phyloP scores from a whole-genome alignment of 805 yeast genomes.

The Nakazawaea sp. region DNA sequence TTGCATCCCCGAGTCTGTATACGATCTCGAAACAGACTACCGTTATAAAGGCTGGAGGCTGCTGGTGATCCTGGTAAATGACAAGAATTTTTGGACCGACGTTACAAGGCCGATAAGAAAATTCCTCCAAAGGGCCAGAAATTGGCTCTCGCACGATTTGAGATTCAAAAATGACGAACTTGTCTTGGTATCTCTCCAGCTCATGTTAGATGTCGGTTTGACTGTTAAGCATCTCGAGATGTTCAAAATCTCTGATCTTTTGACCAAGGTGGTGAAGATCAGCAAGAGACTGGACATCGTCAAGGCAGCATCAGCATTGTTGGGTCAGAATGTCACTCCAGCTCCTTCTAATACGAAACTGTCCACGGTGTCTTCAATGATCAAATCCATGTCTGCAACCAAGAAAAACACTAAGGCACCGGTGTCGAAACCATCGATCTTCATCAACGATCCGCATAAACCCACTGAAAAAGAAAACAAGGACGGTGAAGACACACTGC shows the following conservation, averaged over 20 bases:
- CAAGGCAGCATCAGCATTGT: too few relatives aligned
- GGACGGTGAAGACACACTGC: neutral
- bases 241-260: constrained; percentile 4
- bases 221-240: neutral
- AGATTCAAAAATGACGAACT: constrained; percentile 8
- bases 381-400: constrained; percentile 1
- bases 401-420: neutral
- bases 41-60: constrained; percentile 10
- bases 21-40: constrained; percentile 10
- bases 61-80: neutral
- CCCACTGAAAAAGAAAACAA: neutral
- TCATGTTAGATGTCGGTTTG: constrained; percentile 1
- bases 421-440: constrained; percentile 3
- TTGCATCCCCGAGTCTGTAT: constrained; percentile 10
- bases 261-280: constrained; percentile 3
- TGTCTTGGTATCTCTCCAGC: neutral
- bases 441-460: constrained; percentile 7
- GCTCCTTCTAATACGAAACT: neutral
- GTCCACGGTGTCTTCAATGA: constrained; percentile 1
- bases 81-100: constrained; percentile 9
- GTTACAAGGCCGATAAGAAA: neutral
- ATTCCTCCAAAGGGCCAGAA: constrained; percentile 11
- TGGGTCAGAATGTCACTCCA: too few relatives aligned
- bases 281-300: constrained; percentile 3
- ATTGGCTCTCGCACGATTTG: constrained; percentile 13